Percentiles rank a stretch among this genome's conserved stretches.
phyloP scores from a whole-genome alignment of 768 basidiomycete species.

The Amanita fuliginea region DNA sequence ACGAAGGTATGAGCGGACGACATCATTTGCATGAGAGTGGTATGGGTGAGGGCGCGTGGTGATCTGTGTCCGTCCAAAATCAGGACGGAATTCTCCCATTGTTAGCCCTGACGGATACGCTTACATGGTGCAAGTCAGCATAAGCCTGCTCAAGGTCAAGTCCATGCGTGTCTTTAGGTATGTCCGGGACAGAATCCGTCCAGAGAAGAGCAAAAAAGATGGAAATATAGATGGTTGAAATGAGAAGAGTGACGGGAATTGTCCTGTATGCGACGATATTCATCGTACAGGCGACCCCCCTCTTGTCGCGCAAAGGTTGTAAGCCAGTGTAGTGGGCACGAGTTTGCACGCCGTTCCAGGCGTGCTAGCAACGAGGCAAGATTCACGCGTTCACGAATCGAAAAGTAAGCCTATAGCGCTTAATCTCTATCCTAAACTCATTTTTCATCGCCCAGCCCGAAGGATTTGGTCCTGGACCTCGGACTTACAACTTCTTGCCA shows the following conservation, averaged over 20 bases:
- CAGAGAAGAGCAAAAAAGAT: slow-evolving; percentile 35
- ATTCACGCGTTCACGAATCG: too few species aligned
- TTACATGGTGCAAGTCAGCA: slow-evolving; percentile 44
- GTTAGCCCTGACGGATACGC: slow-evolving; percentile 6
- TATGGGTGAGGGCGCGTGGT: slow-evolving; percentile 65
- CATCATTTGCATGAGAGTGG: slow-evolving; percentile 68
- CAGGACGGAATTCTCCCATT: too few species aligned
- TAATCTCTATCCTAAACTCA: too few species aligned
- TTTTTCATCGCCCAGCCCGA: too few species aligned
- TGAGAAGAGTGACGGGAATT: slow-evolving; percentile 23
- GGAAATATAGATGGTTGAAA: slow-evolving; percentile 33
- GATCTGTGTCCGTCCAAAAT: slow-evolving; percentile 38
- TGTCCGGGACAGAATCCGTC: slow-evolving; percentile 34
- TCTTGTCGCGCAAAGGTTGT: background rate
- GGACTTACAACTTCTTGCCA: too few species aligned
- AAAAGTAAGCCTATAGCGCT: too few species aligned
- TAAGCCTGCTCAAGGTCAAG: slow-evolving; percentile 44
- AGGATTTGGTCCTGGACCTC: too few species aligned
- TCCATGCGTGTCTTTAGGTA: slow-evolving; percentile 33
- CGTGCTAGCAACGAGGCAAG: slow-evolving; percentile 1
- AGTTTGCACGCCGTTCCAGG: background rate
- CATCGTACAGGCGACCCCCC: background rate
- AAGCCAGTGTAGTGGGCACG: background rate
- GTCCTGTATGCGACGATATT: slow-evolving; percentile 12
- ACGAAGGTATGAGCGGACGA: slow-evolving; percentile 50